Conservation (phyloP, 768 basidiomycete genomes). For the Mycena albidolilacea region DNA sequence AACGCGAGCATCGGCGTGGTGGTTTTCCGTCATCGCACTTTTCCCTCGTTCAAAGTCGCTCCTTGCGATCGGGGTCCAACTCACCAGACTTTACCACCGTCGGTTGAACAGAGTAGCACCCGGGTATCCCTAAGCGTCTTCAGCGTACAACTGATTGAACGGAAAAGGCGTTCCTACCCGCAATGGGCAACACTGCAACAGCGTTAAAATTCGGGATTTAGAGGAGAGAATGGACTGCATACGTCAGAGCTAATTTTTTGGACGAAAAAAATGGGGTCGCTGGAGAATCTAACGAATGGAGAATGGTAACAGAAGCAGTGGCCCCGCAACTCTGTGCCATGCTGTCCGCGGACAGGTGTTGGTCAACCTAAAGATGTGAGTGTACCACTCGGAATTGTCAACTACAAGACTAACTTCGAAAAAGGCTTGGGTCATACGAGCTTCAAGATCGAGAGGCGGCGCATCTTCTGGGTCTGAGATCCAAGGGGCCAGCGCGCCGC, state of each 20-base stretch:
- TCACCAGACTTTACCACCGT: conserved; percentile 73
- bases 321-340: conserved; percentile 87
- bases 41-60: not conserved
- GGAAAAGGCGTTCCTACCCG: conserved; percentile 68
- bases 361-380: conserved; percentile 72
- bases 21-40: conserved; percentile 90
- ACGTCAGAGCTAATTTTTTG: conserved; percentile 78
- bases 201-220: not conserved
- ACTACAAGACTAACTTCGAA: conserved; percentile 72
- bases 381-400: not conserved
- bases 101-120: conserved; percentile 83
- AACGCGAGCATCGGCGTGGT: conserved; percentile 93
- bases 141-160: not conserved
- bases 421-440: conserved; percentile 89
- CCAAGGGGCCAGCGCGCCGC: conserved; percentile 86
- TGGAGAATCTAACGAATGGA: conserved; percentile 92
- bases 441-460: conserved; percentile 79
- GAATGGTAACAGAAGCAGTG: conserved; percentile 90
- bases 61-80: not conserved
- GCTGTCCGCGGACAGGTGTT: conserved; percentile 75
- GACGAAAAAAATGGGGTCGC: conserved; percentile 88
- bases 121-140: conserved; percentile 81
- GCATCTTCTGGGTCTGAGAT: conserved; percentile 53
- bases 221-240: conserved; percentile 1
- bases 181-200: conserved; percentile 81